Base-by-base conservation (phyloP, 257 asterid genomes). In the Galeopsis tetrahit region DNA sequence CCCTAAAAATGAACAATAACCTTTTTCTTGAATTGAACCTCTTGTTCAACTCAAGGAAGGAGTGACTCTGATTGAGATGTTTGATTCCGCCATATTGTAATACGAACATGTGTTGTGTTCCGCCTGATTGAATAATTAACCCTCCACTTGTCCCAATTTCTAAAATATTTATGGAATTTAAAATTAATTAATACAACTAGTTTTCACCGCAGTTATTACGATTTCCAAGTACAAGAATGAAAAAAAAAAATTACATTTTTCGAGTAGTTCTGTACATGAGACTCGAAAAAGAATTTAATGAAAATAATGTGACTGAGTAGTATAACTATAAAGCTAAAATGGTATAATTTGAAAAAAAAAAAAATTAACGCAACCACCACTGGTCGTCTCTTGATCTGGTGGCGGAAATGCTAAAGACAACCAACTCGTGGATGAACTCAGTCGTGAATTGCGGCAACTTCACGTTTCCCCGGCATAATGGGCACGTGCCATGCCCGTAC, bases 291-390 rank as follows among this genome's bases (percentile, higher is more conserved):
- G 28, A 21, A 21, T 21, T 21, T 21, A 21, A 21, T 21, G 1
- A 21, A 48, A 44, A 48, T 13, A 48, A 48, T 48, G 21, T 48
- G 28, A 49, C 14, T 5, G 8, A 13, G 0, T 14, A 49, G 9
- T 14, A n/a, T 49, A 49, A 3, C 14, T n/a, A 14, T 49, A n/a
- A n/a, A 3, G 1, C 56, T 49, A 49, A 49, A 49, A 49, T 13
- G 17, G 21, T 48, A 48, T 11, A 2, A 11, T 2, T 10, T 46
- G 3, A 4, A 49, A 13, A 49, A 38, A 38, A 49, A 14, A 10
- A 0, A 2, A 35, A 69, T 74, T 72, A 79, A 13, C 83, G 83
- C 0, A 79, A 72, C 83, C 83, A 79, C 83, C 83, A 79, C 9
- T 78, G 72, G 1, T 60, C 63, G 21, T 44, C 59, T n/a, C 9